Evolutionary conservation across 2,329 filamentous ascomycete genomes (phyloP).

Genomic region (Lanzia echinophila): DNA sequence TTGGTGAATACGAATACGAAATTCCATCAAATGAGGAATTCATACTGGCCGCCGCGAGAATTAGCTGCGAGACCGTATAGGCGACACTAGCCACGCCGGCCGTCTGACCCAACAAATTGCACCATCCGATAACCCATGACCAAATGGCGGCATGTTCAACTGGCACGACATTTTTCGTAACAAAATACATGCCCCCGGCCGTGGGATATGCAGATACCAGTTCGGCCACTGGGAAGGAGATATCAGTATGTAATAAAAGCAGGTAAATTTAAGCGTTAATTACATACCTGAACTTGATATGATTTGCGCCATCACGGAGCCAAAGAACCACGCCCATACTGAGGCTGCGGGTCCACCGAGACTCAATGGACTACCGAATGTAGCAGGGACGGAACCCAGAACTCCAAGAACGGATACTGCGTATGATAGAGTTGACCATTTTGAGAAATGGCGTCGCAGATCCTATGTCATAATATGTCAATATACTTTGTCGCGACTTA

Average conservation of each 20-base stretch:
- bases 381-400: constrained; percentile 58
- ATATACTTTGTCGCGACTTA: too few species aligned
- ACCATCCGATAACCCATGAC: constrained; percentile 62
- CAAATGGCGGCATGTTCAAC: constrained; percentile 53
- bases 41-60: constrained; percentile 55
- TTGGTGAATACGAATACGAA: constrained; percentile 47
- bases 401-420: constrained; percentile 60
- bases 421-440: constrained; percentile 61
- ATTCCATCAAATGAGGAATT: constrained; percentile 46
- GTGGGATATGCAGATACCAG: constrained; percentile 61
- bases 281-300: constrained; percentile 50
- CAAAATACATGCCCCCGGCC: constrained; percentile 62
- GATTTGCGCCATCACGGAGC: constrained; percentile 56
- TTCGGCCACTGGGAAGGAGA: constrained; percentile 45
- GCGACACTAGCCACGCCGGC: constrained; percentile 56
- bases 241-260: neutral
- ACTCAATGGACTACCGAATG: constrained; percentile 50
- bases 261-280: neutral
- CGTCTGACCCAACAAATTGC: constrained; percentile 58
- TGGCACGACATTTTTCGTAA: constrained; percentile 58
- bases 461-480: constrained; percentile 41
- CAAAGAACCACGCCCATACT: constrained; percentile 60
- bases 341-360: constrained; percentile 56
- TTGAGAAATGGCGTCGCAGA: constrained; percentile 55
- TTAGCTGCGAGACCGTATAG: constrained; percentile 58